These are phyloP conservation scores for Aspergillus aculeatinus DNA, from an alignment of 2,329 filamentous ascomycete genomes.

Conservation along the genomic window DNA sequence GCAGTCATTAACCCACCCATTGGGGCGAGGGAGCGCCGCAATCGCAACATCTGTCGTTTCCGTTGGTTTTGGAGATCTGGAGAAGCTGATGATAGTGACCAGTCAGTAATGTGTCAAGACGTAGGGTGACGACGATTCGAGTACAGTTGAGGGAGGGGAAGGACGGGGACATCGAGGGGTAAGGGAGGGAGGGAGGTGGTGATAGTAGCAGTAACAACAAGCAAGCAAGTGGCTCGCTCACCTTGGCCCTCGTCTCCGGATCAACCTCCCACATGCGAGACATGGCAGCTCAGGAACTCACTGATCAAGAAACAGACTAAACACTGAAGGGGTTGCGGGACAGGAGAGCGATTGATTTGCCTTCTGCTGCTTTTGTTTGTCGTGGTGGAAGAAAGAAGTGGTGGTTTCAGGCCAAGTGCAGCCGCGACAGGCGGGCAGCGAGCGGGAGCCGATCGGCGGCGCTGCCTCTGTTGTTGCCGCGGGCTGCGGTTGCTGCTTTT, in stretches of 20 bases:
- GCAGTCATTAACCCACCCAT: constrained; percentile 66
- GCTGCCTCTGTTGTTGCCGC: too few species aligned
- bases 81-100: constrained; percentile 63
- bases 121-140: constrained; percentile 9
- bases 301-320: neutral
- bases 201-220: too few species aligned
- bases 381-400: too few species aligned
- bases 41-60: constrained; percentile 90
- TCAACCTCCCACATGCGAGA: constrained; percentile 98
- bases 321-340: neutral
- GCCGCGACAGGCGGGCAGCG: too few species aligned
- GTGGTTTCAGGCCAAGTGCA: too few species aligned
- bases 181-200: neutral
- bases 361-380: too few species aligned
- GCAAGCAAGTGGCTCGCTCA: constrained; percentile 44
- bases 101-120: constrained; percentile 4
- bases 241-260: constrained; percentile 94
- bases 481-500: too few species aligned
- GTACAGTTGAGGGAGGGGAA: neutral
- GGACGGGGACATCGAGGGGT: constrained; percentile 1
- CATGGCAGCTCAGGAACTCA: constrained; percentile 26
- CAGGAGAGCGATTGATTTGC: neutral
- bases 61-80: constrained; percentile 83
- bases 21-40: constrained; percentile 94
- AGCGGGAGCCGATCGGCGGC: too few species aligned